Evolutionary conservation across 805 yeast species (phyloP).

Genomic region (Candida lessepsii): DNA sequence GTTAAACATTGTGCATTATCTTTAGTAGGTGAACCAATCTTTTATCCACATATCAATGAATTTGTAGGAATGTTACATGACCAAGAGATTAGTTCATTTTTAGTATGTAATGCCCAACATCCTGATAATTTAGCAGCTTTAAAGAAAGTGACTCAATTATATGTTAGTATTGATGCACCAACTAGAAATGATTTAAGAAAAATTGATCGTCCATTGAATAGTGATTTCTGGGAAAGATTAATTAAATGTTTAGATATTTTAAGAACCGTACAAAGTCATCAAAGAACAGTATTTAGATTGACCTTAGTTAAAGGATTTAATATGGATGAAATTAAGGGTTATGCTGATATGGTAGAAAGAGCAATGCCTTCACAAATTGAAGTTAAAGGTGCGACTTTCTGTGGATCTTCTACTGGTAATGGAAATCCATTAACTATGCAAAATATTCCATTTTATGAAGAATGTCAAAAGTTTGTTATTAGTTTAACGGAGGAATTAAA

Average conservation of each 20-base stretch:
- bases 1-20: slow-evolving; percentile 92
- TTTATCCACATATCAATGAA: slow-evolving; percentile 86
- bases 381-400: slow-evolving; percentile 92
- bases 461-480: slow-evolving; percentile 74
- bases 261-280: slow-evolving; percentile 69
- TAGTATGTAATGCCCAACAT: slow-evolving; percentile 95
- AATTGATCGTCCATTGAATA: slow-evolving; percentile 84
- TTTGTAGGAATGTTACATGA: slow-evolving; percentile 80
- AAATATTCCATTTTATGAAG: slow-evolving; percentile 91
- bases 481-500: slow-evolving; percentile 60
- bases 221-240: slow-evolving; percentile 92
- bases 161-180: slow-evolving; percentile 94
- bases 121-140: slow-evolving; percentile 75
- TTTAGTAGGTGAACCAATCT: slow-evolving; percentile 91
- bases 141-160: slow-evolving; percentile 81
- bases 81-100: slow-evolving; percentile 75
- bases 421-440: slow-evolving; percentile 93
- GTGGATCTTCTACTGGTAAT: slow-evolving; percentile 82
- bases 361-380: slow-evolving; percentile 88
- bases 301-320: slow-evolving; percentile 93
- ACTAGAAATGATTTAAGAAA: slow-evolving; percentile 74
- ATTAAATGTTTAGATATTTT: slow-evolving; percentile 77
- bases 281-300: slow-evolving; percentile 86
- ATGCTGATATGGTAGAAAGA: slow-evolving; percentile 80
- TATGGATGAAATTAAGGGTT: slow-evolving; percentile 73